Evolutionary conservation across 2,329 filamentous ascomycete species (phyloP), one percentile per base, ranked within the genome.

Genomic region (Emergomyces pasteurianus): DNA sequence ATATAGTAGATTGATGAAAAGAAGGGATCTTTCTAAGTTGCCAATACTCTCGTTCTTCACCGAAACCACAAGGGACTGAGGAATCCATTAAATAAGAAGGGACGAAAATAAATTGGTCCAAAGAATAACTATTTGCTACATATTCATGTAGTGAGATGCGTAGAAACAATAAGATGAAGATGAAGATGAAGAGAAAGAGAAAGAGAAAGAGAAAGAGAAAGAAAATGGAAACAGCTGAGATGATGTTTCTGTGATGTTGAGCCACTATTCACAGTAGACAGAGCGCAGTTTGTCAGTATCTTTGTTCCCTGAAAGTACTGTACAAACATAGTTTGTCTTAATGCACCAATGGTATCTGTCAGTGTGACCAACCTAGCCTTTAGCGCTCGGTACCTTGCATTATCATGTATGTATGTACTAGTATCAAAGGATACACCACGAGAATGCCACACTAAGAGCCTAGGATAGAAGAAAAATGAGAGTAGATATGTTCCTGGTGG

Each of bases 371-470:
- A 42, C 28, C 23, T 3, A 52, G 18, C 12, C 42, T 9, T 28
- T 52, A 50, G 57, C 57, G 40, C 36, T 34, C 57, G 57, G 57
- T 52, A 50, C 36, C 43, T 31, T 58, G 57, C 57, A 58, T 58
- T 21, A n/a, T 43, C 40, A 46, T 34, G 26, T 10, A 46, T 26
- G 31, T 31, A 7, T 31, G 31, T 7, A 31, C n/a, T n/a, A n/a
- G n/a, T n/a, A 57, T 57, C 55, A 31, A 31, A 42, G 46, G 2
- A 57, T 36, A 40, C n/a, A 26, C 36, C 10, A 18, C 10, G 6
- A 34, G 9, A 34, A 46, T 46, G 26, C 26, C 21, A 18, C 6
- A 18, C 31, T 12, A 40, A 12, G 34, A 40, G 23, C 21, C 14
- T 7, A 12, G 2, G 9, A 36, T 38, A 23, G n/a, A 38, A 23